These are phyloP conservation scores for Rubroboletus pulcherrimus DNA, from an alignment of 768 basidiomycete species.

Conservation along the genomic window DNA sequence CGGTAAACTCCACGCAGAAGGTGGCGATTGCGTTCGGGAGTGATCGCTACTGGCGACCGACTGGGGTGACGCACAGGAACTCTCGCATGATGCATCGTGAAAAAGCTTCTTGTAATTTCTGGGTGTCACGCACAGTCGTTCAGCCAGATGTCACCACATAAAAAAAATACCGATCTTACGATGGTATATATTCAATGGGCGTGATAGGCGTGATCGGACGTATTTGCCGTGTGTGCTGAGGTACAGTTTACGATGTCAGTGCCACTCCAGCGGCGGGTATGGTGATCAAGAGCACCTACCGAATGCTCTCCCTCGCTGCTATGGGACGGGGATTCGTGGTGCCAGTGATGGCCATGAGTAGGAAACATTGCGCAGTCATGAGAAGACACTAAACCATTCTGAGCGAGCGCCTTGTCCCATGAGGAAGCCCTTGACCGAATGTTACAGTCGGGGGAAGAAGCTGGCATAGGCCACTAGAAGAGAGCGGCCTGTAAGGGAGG, in stretches of 20 bases:
- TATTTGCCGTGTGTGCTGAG: constrained; percentile 29
- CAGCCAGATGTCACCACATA: constrained; percentile 9
- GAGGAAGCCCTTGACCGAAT: constrained; percentile 31
- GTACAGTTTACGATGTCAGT: constrained; percentile 13
- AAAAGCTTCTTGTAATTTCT: constrained; percentile 33
- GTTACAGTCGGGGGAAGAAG: constrained; percentile 24
- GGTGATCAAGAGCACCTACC: constrained; percentile 20
- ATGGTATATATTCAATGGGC: constrained; percentile 31
- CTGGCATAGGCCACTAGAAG: constrained; percentile 29
- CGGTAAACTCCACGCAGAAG: constrained; percentile 40
- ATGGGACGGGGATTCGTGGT: constrained; percentile 19
- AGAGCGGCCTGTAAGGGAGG: constrained; percentile 21
- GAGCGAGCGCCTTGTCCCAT: constrained; percentile 35
- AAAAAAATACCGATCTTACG: constrained; percentile 22
- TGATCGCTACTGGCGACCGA: constrained; percentile 41
- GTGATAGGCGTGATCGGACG: constrained; percentile 36
- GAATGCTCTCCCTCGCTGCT: constrained; percentile 27
- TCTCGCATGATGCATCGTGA: constrained; percentile 30
- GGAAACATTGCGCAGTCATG: constrained; percentile 32
- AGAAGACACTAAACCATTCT: constrained; percentile 38
- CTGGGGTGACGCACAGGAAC: constrained; percentile 29
- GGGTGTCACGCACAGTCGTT: constrained; percentile 4
- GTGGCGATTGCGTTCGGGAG: constrained; percentile 46
- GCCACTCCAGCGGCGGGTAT: background rate
- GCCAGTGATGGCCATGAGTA: constrained; percentile 30